These are phyloP conservation scores for Gnomoniopsis sp. DNA, from an alignment of 2,329 filamentous ascomycete genomes.

Conservation along the genomic window DNA sequence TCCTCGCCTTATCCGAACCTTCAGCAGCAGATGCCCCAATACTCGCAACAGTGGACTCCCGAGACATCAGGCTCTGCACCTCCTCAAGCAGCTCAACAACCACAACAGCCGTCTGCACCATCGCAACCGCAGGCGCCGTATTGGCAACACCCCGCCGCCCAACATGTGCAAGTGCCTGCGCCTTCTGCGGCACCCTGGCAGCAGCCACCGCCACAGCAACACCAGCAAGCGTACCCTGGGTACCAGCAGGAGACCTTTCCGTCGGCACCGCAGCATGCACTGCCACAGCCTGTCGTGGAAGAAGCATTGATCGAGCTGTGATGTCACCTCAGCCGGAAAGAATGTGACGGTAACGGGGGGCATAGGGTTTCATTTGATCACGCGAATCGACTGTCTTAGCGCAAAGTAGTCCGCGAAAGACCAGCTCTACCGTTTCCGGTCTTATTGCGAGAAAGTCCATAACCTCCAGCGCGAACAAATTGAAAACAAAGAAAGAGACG, in stretches of 20 bases:
- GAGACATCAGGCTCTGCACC: constrained; percentile 33
- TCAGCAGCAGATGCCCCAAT: constrained; percentile 26
- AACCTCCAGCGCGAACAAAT: too few species aligned
- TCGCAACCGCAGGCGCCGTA: constrained; percentile 40
- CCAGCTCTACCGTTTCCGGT: too few species aligned
- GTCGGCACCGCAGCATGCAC: constrained; percentile 59
- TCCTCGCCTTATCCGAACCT: constrained; percentile 53
- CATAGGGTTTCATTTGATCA: not conserved
- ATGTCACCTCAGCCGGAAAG: not conserved
- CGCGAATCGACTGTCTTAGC: not conserved
- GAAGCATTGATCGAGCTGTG: constrained; percentile 79
- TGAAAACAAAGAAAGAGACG: too few species aligned
- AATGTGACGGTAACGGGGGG: not conserved
- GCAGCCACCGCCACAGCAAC: constrained; percentile 23
- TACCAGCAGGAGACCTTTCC: constrained; percentile 64
- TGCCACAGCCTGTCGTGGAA: constrained; percentile 59
- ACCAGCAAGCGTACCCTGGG: constrained; percentile 34
- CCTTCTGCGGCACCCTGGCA: constrained; percentile 39
- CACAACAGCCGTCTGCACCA: constrained; percentile 22
- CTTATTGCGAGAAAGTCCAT: too few species aligned
- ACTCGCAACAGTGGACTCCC: constrained; percentile 25
- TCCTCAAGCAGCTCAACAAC: constrained; percentile 21
- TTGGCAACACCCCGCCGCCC: constrained; percentile 43
- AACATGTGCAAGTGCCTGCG: constrained; percentile 36
- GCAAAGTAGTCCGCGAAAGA: too few species aligned